Conservation (phyloP, 1,284 basidiomycete species). For the Ceratobasidium sp. region DNA sequence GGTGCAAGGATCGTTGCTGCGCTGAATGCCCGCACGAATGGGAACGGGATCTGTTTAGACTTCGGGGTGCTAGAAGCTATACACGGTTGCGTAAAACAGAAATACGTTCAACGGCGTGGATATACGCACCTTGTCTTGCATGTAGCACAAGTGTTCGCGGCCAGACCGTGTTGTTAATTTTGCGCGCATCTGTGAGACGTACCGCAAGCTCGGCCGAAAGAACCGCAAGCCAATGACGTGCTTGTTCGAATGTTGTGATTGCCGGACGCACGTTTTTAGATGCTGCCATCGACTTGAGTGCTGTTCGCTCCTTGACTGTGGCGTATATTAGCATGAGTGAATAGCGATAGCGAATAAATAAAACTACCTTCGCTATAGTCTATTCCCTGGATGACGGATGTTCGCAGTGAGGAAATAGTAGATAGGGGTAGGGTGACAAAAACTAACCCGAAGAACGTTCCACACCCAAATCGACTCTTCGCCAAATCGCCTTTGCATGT, state of each 20-base stretch:
- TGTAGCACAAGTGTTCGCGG: conserved; percentile 88
- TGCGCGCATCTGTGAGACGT: conserved; percentile 81
- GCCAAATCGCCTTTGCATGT: conserved; percentile 84
- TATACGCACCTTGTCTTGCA: conserved; percentile 65
- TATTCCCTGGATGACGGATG: conserved; percentile 67
- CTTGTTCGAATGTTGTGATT: conserved; percentile 74
- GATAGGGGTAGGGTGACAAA: conserved; percentile 53
- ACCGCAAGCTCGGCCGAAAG: conserved; percentile 88
- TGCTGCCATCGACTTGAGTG: conserved; percentile 89
- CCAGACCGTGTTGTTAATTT: conserved; percentile 79
- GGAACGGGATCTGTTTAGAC: conserved; percentile 84
- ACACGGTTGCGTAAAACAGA: conserved; percentile 41
- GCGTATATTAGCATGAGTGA: conserved; percentile 5
- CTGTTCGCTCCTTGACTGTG: conserved; percentile 83
- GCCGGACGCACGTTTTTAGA: conserved; percentile 87
- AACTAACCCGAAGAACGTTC: conserved; percentile 64
- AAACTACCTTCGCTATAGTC: conserved; percentile 83
- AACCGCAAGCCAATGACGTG: conserved; percentile 88
- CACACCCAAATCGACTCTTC: conserved; percentile 90
- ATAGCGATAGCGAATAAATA: background rate
- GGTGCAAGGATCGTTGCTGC: conserved; percentile 79
- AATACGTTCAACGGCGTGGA: no score
- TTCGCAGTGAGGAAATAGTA: background rate
- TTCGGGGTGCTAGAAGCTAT: conserved; percentile 69
- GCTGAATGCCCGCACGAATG: conserved; percentile 73